Conservation (phyloP, 1,284 basidiomycete genomes). For the Apiotrichum veenhuisii region DNA sequence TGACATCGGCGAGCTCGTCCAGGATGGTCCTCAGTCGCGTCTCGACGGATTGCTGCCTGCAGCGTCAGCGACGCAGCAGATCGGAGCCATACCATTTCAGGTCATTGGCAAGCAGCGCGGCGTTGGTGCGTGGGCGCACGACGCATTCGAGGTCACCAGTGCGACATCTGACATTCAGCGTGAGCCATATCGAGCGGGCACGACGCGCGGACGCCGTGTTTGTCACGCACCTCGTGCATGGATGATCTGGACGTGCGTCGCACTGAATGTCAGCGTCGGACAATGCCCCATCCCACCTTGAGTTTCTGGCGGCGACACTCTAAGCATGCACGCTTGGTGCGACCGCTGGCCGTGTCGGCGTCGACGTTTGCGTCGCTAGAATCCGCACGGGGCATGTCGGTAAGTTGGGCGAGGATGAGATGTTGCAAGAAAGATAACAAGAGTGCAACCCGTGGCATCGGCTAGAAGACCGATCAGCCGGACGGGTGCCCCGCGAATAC, state of each 20-base stretch:
- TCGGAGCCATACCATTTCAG: constrained; percentile 13
- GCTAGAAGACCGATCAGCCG: no score
- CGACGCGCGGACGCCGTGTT: no score
- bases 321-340: constrained; percentile 18
- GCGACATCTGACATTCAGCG: constrained; percentile 9
- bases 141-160: constrained; percentile 20
- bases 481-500: no score
- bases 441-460: no score
- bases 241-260: constrained; percentile 10
- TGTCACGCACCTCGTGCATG: constrained; percentile 16
- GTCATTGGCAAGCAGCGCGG: constrained; percentile 20
- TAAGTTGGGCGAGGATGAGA: no score
- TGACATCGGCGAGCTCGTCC: constrained; percentile 12
- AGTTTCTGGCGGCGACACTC: constrained; percentile 22
- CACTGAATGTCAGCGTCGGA: constrained; percentile 10
- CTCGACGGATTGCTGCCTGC: constrained; percentile 20
- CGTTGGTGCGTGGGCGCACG: constrained; percentile 19
- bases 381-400: no score
- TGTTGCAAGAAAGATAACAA: no score
- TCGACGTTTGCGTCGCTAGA: no score
- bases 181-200: no score
- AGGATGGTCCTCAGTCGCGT: constrained; percentile 6
- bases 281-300: constrained; percentile 10
- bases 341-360: no score
- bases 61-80: not conserved